Evolutionary conservation across 257 asterid genomes (phyloP).

Genomic region (Ballota nigra): DNA sequence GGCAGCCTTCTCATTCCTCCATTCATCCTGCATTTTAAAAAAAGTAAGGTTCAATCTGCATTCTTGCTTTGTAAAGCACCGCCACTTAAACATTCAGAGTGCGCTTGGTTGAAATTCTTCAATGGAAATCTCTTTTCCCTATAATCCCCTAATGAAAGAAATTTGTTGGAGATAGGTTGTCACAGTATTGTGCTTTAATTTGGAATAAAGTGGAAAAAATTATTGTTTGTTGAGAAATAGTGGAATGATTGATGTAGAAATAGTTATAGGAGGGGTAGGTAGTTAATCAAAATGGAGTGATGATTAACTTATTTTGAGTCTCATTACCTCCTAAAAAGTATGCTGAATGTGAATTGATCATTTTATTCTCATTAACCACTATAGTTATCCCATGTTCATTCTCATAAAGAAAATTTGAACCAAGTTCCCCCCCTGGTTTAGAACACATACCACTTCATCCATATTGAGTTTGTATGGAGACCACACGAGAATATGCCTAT

Average conservation of each 20-base stretch:
- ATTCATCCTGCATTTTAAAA: slow-evolving; percentile 50
- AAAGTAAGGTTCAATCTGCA: not conserved
- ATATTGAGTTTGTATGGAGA: slow-evolving; percentile 54
- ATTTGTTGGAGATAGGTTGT: no score
- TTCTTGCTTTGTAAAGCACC: not conserved
- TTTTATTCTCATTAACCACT: not conserved
- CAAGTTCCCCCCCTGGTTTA: not conserved
- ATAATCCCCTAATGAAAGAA: no score
- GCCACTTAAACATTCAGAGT: not conserved
- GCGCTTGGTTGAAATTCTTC: not conserved
- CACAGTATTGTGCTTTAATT: not conserved
- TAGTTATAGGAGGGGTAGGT: not conserved
- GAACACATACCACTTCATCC: slow-evolving; percentile 53
- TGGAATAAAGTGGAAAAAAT: not conserved
- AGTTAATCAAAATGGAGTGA: not conserved
- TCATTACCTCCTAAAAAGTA: not conserved
- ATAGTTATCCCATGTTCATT: no score
- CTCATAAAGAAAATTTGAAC: not conserved
- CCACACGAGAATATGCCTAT: slow-evolving; percentile 90
- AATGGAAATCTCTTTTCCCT: not conserved
- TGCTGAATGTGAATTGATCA: not conserved
- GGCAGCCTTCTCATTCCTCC: slow-evolving; percentile 42
- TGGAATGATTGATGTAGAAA: not conserved
- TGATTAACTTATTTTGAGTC: not conserved
- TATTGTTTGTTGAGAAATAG: not conserved